A percentile compares a stretch with the other conserved stretches of the same genome.
Conservation (phyloP, 192 early-diverging fungal genomes). For the Entomortierella chlamydospora region DNA sequence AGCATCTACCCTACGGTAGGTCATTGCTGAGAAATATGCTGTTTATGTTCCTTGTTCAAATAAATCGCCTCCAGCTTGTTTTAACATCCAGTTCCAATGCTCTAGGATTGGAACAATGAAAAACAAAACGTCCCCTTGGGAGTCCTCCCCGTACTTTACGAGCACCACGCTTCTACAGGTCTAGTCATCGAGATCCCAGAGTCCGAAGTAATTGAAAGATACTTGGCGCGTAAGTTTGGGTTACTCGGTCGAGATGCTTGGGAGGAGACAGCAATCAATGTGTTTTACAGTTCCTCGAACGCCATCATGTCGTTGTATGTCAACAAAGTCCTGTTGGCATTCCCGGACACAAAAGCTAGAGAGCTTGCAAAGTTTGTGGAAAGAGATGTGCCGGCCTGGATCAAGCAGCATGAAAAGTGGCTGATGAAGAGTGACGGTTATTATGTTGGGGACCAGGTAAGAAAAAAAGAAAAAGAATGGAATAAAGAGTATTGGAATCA, state of each 20-base stretch:
- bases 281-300: conserved; percentile 38
- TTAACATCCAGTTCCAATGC: background rate
- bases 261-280: conserved; percentile 52
- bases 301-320: conserved; percentile 34
- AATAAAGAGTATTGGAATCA: too few species aligned
- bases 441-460: conserved; percentile 39
- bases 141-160: conserved; percentile 39
- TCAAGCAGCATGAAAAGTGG: conserved; percentile 44
- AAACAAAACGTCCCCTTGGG: conserved; percentile 21
- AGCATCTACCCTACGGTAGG: conserved; percentile 27
- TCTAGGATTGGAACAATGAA: conserved; percentile 24
- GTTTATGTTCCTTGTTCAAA: background rate
- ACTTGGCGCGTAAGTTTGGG: conserved; percentile 56
- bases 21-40: background rate
- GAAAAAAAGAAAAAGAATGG: background rate
- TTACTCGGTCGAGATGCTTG: conserved; percentile 40
- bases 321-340: conserved; percentile 43
- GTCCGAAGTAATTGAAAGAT: conserved; percentile 61
- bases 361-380: conserved; percentile 32
- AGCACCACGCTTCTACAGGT: background rate
- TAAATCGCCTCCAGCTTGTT: too few species aligned
- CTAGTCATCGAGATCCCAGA: conserved; percentile 56
- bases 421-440: conserved; percentile 20
- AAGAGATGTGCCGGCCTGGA: conserved; percentile 25
- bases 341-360: conserved; percentile 30